These are phyloP conservation scores for Suillus bovinus DNA, from an alignment of 768 basidiomycete genomes.

Conservation along the genomic window DNA sequence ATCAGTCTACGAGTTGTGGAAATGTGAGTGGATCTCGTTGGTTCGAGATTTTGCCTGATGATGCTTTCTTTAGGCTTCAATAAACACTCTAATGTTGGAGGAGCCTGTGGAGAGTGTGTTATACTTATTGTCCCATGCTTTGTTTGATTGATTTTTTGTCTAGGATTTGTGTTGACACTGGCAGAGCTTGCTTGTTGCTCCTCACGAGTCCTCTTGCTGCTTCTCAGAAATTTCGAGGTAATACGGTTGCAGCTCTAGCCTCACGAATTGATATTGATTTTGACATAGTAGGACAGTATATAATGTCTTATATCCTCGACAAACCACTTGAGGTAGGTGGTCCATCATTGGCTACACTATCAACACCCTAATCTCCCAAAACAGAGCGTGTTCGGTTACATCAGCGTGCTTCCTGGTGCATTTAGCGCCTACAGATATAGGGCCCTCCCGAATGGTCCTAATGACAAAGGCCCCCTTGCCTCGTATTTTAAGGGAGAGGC, in stretches of 20 bases:
- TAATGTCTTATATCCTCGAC: constrained; percentile 95
- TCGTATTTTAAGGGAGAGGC: constrained; percentile 94
- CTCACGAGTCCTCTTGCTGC: constrained; percentile 80
- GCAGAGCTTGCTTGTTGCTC: constrained; percentile 70
- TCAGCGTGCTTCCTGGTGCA: constrained; percentile 87
- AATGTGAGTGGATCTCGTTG: constrained; percentile 48
- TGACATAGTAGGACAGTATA: constrained; percentile 55
- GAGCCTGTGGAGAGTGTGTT: constrained; percentile 90
- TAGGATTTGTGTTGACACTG: constrained; percentile 85
- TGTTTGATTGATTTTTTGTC: constrained; percentile 3
- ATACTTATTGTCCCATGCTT: neutral
- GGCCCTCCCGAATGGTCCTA: constrained; percentile 81
- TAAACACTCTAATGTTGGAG: constrained; percentile 82
- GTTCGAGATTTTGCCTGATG: constrained; percentile 8
- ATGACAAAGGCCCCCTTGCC: constrained; percentile 87
- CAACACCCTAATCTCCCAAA: neutral
- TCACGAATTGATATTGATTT: constrained; percentile 8
- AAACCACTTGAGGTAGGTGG: constrained; percentile 81
- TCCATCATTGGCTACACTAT: constrained; percentile 17
- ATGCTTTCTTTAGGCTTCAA: constrained; percentile 59
- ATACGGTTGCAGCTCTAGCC: neutral
- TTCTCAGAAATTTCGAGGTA: constrained; percentile 94
- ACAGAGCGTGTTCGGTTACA: constrained; percentile 87
- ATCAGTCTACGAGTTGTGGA: constrained; percentile 96
- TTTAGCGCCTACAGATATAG: constrained; percentile 92